Base-by-base conservation (phyloP, 163 green algal species). In the Scenedesmus sp. region DNA sequence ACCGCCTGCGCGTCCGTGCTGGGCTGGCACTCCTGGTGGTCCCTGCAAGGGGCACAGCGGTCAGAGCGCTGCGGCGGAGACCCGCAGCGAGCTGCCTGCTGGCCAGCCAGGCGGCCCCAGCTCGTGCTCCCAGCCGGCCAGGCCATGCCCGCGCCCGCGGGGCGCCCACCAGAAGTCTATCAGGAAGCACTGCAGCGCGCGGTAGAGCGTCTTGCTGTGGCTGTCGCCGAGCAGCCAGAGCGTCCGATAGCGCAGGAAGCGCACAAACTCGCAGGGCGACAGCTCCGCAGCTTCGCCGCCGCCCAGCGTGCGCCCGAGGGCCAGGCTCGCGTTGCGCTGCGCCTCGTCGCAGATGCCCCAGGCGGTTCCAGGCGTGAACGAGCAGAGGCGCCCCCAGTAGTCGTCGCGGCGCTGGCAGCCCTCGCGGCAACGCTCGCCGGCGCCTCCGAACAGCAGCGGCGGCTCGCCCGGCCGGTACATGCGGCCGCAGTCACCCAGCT, bases 191-290 rank as follows among this genome's bases (percentile, higher is more conserved):
- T 78, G 70, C 36, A 67, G 26, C 1, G 70, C 70, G 3, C 53
- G 22, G 54, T 69, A 78, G 11, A 60, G 28, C 17, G 56, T 60
- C 70, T 67, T 67, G 54, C 54, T 51, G 24, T 78, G 54, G 2
- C 54, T 69, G 70, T 78, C 70, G n/a, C 70, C 70, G 11, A 78
- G 29, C 10, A 78, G 54, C 70, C 70, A 78, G 15, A 78, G 70
- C 20, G 70, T 78, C 10, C 70, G 51, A 10, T 54, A 26, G 10
- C 70, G 34, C 14, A 78, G 39, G 22, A 62, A 78, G 15, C 31
- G 39, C 39, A 69, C 36, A 3, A 78, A 14, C 17, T 67, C 54
- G 50, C 70, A 78, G 2, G 70, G 70, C 39, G 54, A 78, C 54
- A 78, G 50, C 33, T 60, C 36, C 34, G 69, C n/a, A 3, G 58